Base-by-base conservation (phyloP, 2,329 filamentous ascomycete genomes). In the Simplicillium aogashimaense region DNA sequence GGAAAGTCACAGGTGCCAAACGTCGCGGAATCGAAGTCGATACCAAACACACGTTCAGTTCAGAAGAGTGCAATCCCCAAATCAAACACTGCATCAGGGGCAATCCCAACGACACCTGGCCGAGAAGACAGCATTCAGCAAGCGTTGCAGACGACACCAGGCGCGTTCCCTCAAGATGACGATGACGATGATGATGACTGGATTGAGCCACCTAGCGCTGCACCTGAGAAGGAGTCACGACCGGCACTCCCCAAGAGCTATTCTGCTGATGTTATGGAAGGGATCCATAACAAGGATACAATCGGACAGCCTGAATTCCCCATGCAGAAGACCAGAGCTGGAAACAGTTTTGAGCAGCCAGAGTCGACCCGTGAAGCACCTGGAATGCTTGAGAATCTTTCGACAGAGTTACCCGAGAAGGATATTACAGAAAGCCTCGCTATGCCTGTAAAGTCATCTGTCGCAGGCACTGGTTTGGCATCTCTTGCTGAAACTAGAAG, bases 251-350 rank as follows among this genome's bases (percentile, higher is more conserved):
- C 66, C 3, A 86, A 81, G 58, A 80, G 72, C 48, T 65, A 78
- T 42, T 71, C 80, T 18, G 64, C 74, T 1, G 77, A 83, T 51
- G 60, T 76, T 7, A 76, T 80, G 69, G 76, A 81, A 50, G 69
- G 65, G 4, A 63, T 74, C 17, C 62, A 66, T 41, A 64, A 64
- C 29, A 74, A 70, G 44, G 61, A 64, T 14, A 72, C 62, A 33
- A 63, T 70, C 41, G 60, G 69, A 13, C 71, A 66, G 31, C 50
- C 60, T 18, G 70, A 69, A 29, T 49, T 53, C 37, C 10, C 35
- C 10, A 38, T 45, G 3, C 12, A n/a, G 3, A 32, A 32, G 2
- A 20, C 20, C 3, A 18, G 16, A 29, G 17, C 16, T 9, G 12
- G 16, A 17, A 41, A 36, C n/a, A 13, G 17, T 9, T n/a, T 32